Percentiles rank a stretch among this genome's conserved stretches.
These are phyloP conservation scores for Pichia insulana DNA, from an alignment of 805 yeast species.

Conservation along the genomic window DNA sequence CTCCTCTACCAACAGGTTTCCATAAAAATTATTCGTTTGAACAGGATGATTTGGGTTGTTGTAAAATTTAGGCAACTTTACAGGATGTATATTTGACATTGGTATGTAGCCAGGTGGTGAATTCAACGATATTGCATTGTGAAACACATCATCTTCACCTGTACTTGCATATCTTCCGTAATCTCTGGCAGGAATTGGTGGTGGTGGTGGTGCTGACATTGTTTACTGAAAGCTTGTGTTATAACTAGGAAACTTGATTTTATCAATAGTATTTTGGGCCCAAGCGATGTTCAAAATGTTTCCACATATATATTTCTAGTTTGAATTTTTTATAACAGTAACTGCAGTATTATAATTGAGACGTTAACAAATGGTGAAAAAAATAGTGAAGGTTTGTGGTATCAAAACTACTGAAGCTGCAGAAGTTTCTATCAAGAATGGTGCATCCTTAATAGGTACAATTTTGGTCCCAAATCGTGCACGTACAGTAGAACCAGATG, in stretches of 20 bases:
- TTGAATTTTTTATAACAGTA: too few relatives aligned
- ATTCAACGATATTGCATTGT: constrained; percentile 14
- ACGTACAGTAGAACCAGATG: constrained; percentile 49
- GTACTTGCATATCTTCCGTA: constrained; percentile 5
- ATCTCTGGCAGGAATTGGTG: constrained; percentile 22
- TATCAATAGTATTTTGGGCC: too few relatives aligned
- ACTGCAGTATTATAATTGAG: background rate
- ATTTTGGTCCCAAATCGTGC: constrained; percentile 78
- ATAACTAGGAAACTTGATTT: too few relatives aligned
- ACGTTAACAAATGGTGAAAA: constrained; percentile 11
- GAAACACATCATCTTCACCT: constrained; percentile 13
- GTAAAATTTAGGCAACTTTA: constrained; percentile 48
- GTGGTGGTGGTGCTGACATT: constrained; percentile 14
- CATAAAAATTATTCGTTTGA: constrained; percentile 73
- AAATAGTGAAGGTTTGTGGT: constrained; percentile 85
- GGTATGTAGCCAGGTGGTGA: constrained; percentile 17
- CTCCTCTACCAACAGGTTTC: constrained; percentile 57
- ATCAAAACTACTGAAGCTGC: constrained; percentile 64
- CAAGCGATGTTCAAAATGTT: too few relatives aligned
- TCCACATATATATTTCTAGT: too few relatives aligned
- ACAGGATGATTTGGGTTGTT: constrained; percentile 36
- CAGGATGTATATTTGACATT: constrained; percentile 59
- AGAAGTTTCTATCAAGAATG: constrained; percentile 51
- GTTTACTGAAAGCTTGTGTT: background rate
- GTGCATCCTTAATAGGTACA: constrained; percentile 75